Evolutionary conservation across 345 rosid genomes (phyloP).

Genomic region (Melastoma malabathricum): DNA sequence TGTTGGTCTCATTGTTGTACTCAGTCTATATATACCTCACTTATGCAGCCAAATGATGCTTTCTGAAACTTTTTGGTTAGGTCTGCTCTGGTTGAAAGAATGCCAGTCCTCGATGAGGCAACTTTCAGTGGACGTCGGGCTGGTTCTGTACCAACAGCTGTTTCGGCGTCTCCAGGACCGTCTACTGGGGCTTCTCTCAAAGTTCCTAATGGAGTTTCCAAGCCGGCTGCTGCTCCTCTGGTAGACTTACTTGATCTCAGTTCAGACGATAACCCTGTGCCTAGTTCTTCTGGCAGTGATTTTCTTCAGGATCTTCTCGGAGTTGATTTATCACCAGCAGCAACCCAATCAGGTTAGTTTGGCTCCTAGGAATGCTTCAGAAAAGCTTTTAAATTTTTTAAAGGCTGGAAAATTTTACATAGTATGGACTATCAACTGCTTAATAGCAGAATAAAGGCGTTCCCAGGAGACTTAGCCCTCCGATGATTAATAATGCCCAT

Average conservation of each 20-base stretch:
- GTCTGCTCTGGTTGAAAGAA: constrained; percentile 84
- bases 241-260: constrained; percentile 74
- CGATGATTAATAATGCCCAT: too few species aligned
- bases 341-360: constrained; percentile 52
- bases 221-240: constrained; percentile 61
- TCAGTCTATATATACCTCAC: too few species aligned
- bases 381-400: neutral
- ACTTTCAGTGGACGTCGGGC: constrained; percentile 83
- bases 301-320: constrained; percentile 90
- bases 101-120: constrained; percentile 98
- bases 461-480: too few species aligned
- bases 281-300: constrained; percentile 72
- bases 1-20: too few species aligned
- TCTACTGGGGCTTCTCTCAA: constrained; percentile 43
- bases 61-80: constrained; percentile 13
- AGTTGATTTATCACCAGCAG: constrained; percentile 49
- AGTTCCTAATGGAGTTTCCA: constrained; percentile 80
- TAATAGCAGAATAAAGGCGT: too few species aligned
- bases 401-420: too few species aligned
- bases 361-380: neutral
- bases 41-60: neutral
- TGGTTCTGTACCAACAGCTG: constrained; percentile 57
- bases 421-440: too few species aligned
- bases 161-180: constrained; percentile 46
- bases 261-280: constrained; percentile 68